Evolutionary conservation across 1,284 basidiomycete genomes (phyloP).

Genomic region (Ganoderma resinaceum): DNA sequence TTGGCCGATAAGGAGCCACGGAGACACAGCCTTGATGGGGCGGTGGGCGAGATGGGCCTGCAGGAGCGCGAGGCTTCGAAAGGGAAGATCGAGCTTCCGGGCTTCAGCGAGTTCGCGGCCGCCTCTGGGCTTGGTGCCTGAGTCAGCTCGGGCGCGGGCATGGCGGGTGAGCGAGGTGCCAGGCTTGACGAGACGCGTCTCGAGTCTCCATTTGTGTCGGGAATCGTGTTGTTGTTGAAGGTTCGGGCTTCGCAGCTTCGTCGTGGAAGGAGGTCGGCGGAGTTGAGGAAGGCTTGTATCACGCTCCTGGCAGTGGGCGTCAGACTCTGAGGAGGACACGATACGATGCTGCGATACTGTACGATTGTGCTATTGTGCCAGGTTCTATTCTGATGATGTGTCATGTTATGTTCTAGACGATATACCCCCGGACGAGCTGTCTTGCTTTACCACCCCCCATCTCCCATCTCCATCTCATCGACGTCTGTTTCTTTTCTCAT

Average conservation of each 20-base stretch:
- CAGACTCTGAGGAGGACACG: neutral
- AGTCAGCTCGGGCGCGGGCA: constrained; percentile 7
- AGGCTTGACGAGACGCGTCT: constrained; percentile 4
- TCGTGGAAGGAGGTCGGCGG: neutral
- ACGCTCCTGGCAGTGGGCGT: neutral
- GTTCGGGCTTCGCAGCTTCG: neutral
- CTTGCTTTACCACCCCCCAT: neutral
- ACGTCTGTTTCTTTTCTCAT: neutral
- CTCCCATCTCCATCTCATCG: neutral
- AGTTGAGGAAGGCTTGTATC: neutral
- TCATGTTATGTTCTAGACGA: neutral
- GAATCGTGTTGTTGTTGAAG: neutral
- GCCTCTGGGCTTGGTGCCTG: constrained; percentile 43
- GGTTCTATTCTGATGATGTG: neutral
- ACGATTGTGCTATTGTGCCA: neutral
- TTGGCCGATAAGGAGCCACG: constrained; percentile 23
- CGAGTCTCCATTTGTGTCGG: neutral
- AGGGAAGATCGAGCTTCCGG: constrained; percentile 54
- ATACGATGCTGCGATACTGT: neutral
- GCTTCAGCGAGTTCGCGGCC: constrained; percentile 69
- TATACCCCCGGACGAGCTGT: constrained; percentile 3
- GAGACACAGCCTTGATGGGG: constrained; percentile 34
- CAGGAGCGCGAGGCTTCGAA: constrained; percentile 27
- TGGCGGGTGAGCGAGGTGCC: neutral
- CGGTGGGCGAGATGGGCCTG: constrained; percentile 30